Evolutionary conservation across 108 stramenopile genomes (phyloP).

Genomic region (Pseudonitzschia pungens): DNA sequence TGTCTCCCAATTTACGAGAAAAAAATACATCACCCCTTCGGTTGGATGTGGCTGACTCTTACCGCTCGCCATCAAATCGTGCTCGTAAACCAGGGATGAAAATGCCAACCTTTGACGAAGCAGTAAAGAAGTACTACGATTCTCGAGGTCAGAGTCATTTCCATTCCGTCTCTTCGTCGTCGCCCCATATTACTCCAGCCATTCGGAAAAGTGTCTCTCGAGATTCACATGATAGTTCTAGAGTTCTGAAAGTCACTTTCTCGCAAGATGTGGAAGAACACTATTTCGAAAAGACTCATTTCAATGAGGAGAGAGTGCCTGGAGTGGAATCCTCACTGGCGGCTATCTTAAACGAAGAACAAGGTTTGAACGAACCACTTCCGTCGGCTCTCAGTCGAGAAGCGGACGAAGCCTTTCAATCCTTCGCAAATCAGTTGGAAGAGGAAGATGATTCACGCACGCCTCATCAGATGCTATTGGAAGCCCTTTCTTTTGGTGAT

Average conservation of each 20-base stretch:
- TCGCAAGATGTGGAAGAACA: constrained; percentile 29
- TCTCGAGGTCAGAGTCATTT: neutral
- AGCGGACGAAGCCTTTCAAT: constrained; percentile 13
- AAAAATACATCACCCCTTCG: neutral
- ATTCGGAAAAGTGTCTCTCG: constrained; percentile 11
- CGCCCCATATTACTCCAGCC: neutral
- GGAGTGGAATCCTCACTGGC: constrained; percentile 11
- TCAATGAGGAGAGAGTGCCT: neutral
- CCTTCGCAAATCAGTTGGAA: constrained; percentile 3
- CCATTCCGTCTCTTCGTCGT: neutral
- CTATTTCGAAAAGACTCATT: neutral
- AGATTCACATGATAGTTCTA: constrained; percentile 12
- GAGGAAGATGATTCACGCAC: constrained; percentile 3
- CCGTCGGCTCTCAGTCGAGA: constrained; percentile 10
- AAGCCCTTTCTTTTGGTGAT: constrained; percentile 13
- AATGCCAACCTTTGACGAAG: constrained; percentile 3
- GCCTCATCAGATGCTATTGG: constrained; percentile 3
- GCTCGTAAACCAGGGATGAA: neutral
- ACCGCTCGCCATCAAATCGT: neutral
- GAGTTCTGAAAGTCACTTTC: constrained; percentile 17
- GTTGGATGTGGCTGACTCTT: neutral
- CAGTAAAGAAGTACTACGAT: constrained; percentile 5
- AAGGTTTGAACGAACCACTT: constrained; percentile 9
- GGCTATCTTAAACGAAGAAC: constrained; percentile 2
- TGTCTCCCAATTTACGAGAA: neutral